Conservation (phyloP, 2,329 filamentous ascomycete species). For the Akanthomyces dipterigenus region DNA sequence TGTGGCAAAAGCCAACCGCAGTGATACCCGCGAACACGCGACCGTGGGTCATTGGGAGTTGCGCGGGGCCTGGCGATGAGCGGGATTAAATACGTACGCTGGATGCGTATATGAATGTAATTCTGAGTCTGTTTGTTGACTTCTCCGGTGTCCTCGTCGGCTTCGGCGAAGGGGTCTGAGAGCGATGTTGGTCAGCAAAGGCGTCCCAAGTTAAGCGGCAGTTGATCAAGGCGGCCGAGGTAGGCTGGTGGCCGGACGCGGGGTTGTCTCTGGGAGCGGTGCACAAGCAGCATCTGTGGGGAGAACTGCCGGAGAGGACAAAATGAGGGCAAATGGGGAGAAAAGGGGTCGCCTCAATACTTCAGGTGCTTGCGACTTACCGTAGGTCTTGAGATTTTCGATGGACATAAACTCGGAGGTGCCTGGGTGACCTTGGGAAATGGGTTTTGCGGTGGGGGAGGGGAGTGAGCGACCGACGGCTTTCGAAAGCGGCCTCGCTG, state of each 20-base stretch:
- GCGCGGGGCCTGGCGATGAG: conserved; percentile 4
- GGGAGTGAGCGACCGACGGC: conserved; percentile 45
- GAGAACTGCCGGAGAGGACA: neutral
- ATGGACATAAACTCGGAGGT: conserved; percentile 95
- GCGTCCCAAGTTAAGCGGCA: conserved; percentile 1
- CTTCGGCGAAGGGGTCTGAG: conserved; percentile 99
- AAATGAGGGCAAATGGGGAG: neutral
- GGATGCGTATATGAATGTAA: conserved; percentile 99
- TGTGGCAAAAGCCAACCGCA: neutral
- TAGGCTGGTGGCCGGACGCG: conserved; percentile 6
- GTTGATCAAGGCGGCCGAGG: neutral
- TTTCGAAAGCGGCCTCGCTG: conserved; percentile 41
- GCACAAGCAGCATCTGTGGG: neutral
- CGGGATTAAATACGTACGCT: conserved; percentile 61
- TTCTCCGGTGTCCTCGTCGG: conserved; percentile 98
- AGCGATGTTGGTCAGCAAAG: conserved; percentile 20
- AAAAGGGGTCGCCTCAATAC: neutral
- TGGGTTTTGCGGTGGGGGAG: conserved; percentile 37
- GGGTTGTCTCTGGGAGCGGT: neutral
- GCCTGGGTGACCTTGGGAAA: conserved; percentile 49
- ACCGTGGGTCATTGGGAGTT: neutral
- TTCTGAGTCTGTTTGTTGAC: conserved; percentile 93
- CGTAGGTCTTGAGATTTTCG: conserved; percentile 97
- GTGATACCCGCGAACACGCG: neutral
- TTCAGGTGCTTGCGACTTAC: conserved; percentile 46